Conservation (phyloP, 2,329 filamentous ascomycete genomes). For the Diatrype stigma region DNA sequence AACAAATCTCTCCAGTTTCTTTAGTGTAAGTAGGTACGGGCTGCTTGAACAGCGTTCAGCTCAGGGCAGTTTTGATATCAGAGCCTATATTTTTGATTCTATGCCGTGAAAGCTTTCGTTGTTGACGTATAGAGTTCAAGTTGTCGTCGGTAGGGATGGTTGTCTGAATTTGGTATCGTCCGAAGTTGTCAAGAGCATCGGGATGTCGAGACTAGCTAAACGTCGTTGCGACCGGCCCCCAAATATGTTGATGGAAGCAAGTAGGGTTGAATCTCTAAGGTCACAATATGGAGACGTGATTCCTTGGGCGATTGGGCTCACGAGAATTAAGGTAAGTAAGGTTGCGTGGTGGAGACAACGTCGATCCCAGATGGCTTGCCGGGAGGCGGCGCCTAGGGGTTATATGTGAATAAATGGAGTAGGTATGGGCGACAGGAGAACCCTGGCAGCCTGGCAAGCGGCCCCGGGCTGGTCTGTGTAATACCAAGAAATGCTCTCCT, state of each 20-base stretch:
- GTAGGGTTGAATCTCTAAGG: not conserved
- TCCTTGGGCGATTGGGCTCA: slow-evolving; percentile 18
- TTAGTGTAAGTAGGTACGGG: not conserved
- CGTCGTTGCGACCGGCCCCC: not conserved
- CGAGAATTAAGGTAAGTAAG: slow-evolving; percentile 21
- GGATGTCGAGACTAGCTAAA: not conserved
- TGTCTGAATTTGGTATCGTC: no score
- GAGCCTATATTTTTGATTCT: no score
- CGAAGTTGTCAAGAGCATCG: not conserved
- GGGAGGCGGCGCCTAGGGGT: slow-evolving; percentile 29
- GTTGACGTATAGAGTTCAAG: no score
- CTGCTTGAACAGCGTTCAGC: not conserved
- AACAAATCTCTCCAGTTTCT: not conserved
- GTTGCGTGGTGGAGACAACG: slow-evolving; percentile 23
- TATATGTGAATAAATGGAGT: slow-evolving; percentile 24
- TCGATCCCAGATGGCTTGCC: slow-evolving; percentile 27
- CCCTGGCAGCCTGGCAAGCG: not conserved
- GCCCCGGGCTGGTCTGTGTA: not conserved
- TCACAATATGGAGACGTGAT: slow-evolving; percentile 4
- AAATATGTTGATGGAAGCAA: not conserved
- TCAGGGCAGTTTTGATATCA: not conserved
- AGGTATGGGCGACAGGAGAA: not conserved
- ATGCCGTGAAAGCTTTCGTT: no score
- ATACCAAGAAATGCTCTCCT: not conserved
- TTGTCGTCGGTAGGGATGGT: no score